Evolutionary conservation across 163 green algal genomes (phyloP), one percentile per base, ranked within the genome.

Genomic region (Chlorella variabilis): DNA sequence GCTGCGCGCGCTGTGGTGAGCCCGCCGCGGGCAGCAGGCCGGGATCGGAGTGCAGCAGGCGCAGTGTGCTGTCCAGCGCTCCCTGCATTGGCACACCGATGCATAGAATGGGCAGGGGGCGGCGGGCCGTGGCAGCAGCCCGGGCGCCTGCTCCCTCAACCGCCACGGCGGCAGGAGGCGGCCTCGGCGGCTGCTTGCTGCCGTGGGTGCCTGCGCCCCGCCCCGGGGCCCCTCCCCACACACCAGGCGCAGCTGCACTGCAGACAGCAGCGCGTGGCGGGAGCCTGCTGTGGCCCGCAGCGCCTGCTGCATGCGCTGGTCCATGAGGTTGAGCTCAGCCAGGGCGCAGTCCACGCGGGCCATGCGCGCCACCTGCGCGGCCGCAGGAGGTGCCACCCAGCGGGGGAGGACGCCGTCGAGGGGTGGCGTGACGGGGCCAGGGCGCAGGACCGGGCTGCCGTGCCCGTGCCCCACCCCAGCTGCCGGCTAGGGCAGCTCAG

Each of bases 231-330:
- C n/a, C n/a, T n/a, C n/a, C n/a, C n/a, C 15, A 0, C 71, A 67
- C 71, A 78, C 71, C 73, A 80, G 56, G 11, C 73, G 54, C 54
- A 80, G 36, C 34, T 66, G 54, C 36, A 70, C 73, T 54, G 45
- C 45, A 15, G 15, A 54, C 73, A 80, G 38, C 5, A 58, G 17
- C n/a, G 39, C 41, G 51, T 38, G 21, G 8, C 73, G 34, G 8
- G 73, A 78, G 13, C 29, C 27, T 8, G n/a, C 4, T 2, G 23
- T 27, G 25, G 27, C 23, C 5, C 9, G 36, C 73, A 70, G 38
- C 54, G 54, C 38, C 1, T 42, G 33, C 56, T 59, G 4, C 25
- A 18, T 27, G 23, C 38, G 21, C 49, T 25, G 2, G 36, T 59
- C 27, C 54, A 80, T 31, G 9, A 48, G 0, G 0, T 5, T 4